A percentile compares a stretch with the other conserved stretches of the same genome.
phyloP scores from a whole-genome alignment of 2,329 filamentous ascomycete species.

The Aspergillus tamarii region DNA sequence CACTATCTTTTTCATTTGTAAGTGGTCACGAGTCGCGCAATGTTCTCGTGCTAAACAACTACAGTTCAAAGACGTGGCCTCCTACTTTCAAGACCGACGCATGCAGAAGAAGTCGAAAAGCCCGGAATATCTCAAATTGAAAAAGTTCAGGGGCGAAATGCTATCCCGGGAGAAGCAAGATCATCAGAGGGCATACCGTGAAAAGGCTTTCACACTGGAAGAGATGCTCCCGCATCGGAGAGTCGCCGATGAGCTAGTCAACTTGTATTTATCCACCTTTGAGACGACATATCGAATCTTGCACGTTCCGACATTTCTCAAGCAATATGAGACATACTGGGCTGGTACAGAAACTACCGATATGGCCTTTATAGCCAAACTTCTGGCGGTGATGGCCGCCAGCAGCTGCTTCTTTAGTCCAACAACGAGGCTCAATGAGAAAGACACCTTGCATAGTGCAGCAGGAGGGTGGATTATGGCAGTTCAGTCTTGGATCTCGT shows the following conservation, averaged over 20 bases:
- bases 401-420: constrained; percentile 49
- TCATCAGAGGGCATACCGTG: constrained; percentile 33
- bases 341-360: constrained; percentile 44
- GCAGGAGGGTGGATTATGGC: constrained; percentile 50
- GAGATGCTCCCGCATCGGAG: constrained; percentile 49
- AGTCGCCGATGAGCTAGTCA: constrained; percentile 56
- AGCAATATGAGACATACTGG: constrained; percentile 62
- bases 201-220: constrained; percentile 33
- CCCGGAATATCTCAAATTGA: constrained; percentile 32
- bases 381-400: constrained; percentile 42
- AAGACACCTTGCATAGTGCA: constrained; percentile 47
- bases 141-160: constrained; percentile 33
- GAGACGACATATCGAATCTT: constrained; percentile 62
- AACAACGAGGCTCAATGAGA: constrained; percentile 25
- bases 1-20: constrained; percentile 36
- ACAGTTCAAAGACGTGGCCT: constrained; percentile 25
- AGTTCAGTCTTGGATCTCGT: constrained; percentile 39
- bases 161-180: constrained; percentile 32
- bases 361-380: constrained; percentile 51
- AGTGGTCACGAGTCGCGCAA: constrained; percentile 14
- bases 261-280: constrained; percentile 59
- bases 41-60: background rate
- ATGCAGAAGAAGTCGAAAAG: constrained; percentile 22
- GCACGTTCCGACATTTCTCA: constrained; percentile 60
- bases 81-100: constrained; percentile 28